These are phyloP conservation scores for Austroboletus novae-zelandiae DNA, from an alignment of 1,284 basidiomycete genomes.

Conservation along the genomic window DNA sequence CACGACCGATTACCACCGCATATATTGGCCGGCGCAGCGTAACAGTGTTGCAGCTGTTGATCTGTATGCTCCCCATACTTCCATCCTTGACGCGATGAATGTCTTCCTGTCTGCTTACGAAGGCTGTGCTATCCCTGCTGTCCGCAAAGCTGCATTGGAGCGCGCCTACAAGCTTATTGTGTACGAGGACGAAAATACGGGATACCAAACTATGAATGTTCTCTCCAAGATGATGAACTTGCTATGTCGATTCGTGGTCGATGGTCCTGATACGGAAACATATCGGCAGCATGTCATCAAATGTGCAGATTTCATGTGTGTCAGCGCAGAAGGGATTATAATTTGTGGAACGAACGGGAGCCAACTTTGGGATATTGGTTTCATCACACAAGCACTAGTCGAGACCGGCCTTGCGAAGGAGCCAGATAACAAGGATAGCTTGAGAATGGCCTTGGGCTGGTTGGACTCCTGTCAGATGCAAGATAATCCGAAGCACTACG, in stretches of 20 bases:
- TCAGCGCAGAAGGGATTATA: conserved; percentile 87
- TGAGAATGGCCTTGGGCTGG: conserved; percentile 79
- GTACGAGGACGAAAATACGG: conserved; percentile 92
- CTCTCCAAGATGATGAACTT: conserved; percentile 95
- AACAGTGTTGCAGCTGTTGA: conserved; percentile 83
- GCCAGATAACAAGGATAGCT: conserved; percentile 67
- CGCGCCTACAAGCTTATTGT: conserved; percentile 79
- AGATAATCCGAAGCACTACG: conserved; percentile 76
- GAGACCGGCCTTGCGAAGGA: conserved; percentile 86
- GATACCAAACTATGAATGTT: conserved; percentile 88
- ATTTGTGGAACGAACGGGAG: conserved; percentile 96
- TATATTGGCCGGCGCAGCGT: conserved; percentile 89
- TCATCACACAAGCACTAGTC: conserved; percentile 90
- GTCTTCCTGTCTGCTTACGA: conserved; percentile 73
- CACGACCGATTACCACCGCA: conserved; percentile 78
- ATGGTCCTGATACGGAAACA: conserved; percentile 72
- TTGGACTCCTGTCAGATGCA: conserved; percentile 88
- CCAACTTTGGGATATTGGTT: conserved; percentile 93
- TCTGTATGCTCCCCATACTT: conserved; percentile 83
- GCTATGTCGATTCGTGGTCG: conserved; percentile 67
- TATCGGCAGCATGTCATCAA: conserved; percentile 74
- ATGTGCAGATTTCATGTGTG: conserved; percentile 93
- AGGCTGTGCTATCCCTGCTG: conserved; percentile 56
- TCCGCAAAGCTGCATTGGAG: conserved; percentile 64
- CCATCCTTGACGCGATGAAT: conserved; percentile 71